phyloP scores from a whole-genome alignment of 139 green algal species.

The Volvox reticuliferus region DNA sequence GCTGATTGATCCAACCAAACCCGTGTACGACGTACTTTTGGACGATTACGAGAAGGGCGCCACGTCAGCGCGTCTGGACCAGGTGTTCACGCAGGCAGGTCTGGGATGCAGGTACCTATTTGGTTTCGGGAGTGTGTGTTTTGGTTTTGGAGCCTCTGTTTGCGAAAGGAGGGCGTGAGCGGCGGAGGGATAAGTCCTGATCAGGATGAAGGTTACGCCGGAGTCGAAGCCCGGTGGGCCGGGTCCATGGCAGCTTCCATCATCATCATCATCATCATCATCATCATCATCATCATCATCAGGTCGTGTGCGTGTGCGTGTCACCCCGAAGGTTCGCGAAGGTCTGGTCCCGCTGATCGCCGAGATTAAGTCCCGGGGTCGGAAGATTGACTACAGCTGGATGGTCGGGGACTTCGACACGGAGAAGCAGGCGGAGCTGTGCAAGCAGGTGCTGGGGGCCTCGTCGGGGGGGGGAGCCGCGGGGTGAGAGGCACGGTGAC shows the following conservation, averaged over 20 bases:
- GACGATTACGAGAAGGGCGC: conserved; percentile 94
- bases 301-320: too few relatives aligned
- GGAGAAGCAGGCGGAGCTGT: conserved; percentile 67
- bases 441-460: conserved; percentile 54
- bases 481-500: too few relatives aligned
- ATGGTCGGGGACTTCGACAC: conserved; percentile 70
- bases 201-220: too few relatives aligned
- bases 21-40: conserved; percentile 69
- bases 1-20: conserved; percentile 30
- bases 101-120: too few relatives aligned
- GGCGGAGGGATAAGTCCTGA: too few relatives aligned
- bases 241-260: too few relatives aligned
- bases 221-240: too few relatives aligned
- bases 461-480: not conserved
- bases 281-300: too few relatives aligned
- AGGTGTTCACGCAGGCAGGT: conserved; percentile 84
- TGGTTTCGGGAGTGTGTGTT: too few relatives aligned
- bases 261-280: too few relatives aligned
- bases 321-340: conserved; percentile 76
- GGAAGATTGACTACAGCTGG: conserved; percentile 61
- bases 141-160: too few relatives aligned
- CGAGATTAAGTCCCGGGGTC: conserved; percentile 66
- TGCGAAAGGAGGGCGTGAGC: too few relatives aligned
- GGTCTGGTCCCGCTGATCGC: conserved; percentile 80
- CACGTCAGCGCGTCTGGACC: conserved; percentile 79